Conservation (phyloP, 306 rosid species). For the Acacia confusa region DNA sequence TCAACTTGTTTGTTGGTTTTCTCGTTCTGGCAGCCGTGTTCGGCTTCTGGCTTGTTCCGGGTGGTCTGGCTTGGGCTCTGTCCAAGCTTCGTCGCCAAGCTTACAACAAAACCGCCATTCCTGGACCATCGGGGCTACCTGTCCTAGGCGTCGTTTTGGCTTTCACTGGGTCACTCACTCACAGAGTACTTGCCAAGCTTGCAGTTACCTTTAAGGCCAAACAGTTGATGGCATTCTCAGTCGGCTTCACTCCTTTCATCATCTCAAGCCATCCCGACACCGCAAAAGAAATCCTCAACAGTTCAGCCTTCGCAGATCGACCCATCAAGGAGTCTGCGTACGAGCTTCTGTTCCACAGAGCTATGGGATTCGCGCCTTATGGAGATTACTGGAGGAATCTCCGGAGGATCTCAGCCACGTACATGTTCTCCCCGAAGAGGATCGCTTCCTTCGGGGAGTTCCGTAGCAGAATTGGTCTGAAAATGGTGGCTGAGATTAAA, state of each 20-base stretch:
- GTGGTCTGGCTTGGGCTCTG: constrained; percentile 76
- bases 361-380: constrained; percentile 75
- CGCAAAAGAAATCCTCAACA: constrained; percentile 62
- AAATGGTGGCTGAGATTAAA: constrained; percentile 44
- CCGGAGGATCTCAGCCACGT: constrained; percentile 62
- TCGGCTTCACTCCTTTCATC: constrained; percentile 65
- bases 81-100: constrained; percentile 26
- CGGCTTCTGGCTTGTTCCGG: constrained; percentile 58
- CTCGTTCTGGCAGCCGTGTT: constrained; percentile 30
- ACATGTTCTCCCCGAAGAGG: constrained; percentile 58
- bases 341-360: constrained; percentile 64
- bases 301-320: constrained; percentile 67
- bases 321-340: constrained; percentile 75
- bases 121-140: constrained; percentile 73
- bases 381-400: constrained; percentile 80
- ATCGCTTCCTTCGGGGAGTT: constrained; percentile 39
- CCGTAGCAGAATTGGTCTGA: constrained; percentile 32
- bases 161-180: constrained; percentile 51
- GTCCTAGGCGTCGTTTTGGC: constrained; percentile 46
- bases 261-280: constrained; percentile 59
- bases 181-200: constrained; percentile 46
- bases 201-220: constrained; percentile 43
- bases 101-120: constrained; percentile 29
- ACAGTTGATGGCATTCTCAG: constrained; percentile 59
- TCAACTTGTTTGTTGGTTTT: constrained; percentile 34